Percentiles rank a stretch among this genome's conserved stretches.
Evolutionary conservation across 495 filamentous ascomycete genomes (phyloP).

Genomic region (Podospora pseudoanserina): DNA sequence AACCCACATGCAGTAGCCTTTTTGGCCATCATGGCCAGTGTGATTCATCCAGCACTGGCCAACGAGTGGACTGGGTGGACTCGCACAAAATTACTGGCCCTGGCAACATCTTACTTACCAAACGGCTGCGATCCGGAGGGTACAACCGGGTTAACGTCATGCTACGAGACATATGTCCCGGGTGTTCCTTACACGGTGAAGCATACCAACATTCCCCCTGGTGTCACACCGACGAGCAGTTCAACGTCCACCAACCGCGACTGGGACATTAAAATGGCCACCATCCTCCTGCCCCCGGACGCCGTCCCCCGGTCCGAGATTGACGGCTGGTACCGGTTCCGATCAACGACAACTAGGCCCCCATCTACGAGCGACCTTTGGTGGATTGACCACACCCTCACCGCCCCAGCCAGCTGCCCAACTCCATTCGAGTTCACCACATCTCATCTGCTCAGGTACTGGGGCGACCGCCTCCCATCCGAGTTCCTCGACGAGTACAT

Average conservation of each 20-base stretch:
- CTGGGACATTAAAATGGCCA: constrained; percentile 32
- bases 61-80: neutral
- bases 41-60: neutral
- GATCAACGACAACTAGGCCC: constrained; percentile 23
- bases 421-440: constrained; percentile 36
- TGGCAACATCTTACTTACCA: neutral
- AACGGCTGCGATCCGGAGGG: neutral
- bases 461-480: constrained; percentile 30
- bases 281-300: constrained; percentile 35
- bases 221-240: neutral
- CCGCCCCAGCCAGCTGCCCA: constrained; percentile 37
- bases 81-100: neutral
- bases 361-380: neutral
- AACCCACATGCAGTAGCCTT: neutral
- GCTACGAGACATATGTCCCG: neutral
- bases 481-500: constrained; percentile 34
- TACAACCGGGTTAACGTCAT: neutral
- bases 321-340: constrained; percentile 7
- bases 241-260: neutral
- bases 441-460: constrained; percentile 13
- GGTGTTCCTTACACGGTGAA: neutral
- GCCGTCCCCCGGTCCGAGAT: constrained; percentile 20
- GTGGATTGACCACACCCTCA: constrained; percentile 21
- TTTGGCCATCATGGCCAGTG: neutral
- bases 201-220: neutral